Conservation (phyloP, 2,329 filamentous ascomycete species). For the Aspergillus amoenus region DNA sequence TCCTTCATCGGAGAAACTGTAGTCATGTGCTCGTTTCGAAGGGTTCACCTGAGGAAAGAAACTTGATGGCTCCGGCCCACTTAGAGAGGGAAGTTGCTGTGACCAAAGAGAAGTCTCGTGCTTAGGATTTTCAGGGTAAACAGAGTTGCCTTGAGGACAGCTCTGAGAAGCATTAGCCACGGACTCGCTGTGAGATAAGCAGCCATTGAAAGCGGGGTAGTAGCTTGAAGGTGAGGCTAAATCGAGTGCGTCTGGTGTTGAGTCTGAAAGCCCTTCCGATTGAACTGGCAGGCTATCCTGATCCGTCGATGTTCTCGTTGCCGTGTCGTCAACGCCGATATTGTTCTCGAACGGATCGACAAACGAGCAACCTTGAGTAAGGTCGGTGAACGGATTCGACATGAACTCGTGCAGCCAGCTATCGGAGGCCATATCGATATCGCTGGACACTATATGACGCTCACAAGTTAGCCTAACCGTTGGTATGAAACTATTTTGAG, state of each 20-base stretch:
- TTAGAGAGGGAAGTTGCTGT: conserved; percentile 7
- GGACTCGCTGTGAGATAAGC: not conserved
- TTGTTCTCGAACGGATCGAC: conserved; percentile 14
- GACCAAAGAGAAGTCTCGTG: conserved; percentile 9
- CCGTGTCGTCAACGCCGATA: not conserved
- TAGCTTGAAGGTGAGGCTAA: not conserved
- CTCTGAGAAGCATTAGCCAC: not conserved
- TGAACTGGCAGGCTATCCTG: conserved; percentile 3
- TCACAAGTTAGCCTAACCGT: not conserved
- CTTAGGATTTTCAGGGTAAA: conserved; percentile 8
- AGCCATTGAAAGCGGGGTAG: not conserved
- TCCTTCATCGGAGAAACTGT: conserved; percentile 5
- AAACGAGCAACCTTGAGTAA: conserved; percentile 11
- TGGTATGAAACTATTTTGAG: not conserved
- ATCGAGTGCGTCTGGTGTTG: conserved; percentile 2
- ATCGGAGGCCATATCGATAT: conserved; percentile 24
- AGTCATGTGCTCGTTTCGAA: conserved; percentile 1
- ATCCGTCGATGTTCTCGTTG: not conserved
- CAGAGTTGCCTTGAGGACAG: not conserved
- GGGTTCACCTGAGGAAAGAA: not conserved
- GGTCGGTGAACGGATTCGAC: conserved; percentile 17
- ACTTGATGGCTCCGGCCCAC: not conserved
- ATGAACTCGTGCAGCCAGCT: conserved; percentile 32
- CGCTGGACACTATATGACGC: conserved; percentile 15
- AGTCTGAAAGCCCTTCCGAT: not conserved